Evolutionary conservation across 2,329 filamentous ascomycete species (phyloP).

Genomic region (Sporothrix protearum): DNA sequence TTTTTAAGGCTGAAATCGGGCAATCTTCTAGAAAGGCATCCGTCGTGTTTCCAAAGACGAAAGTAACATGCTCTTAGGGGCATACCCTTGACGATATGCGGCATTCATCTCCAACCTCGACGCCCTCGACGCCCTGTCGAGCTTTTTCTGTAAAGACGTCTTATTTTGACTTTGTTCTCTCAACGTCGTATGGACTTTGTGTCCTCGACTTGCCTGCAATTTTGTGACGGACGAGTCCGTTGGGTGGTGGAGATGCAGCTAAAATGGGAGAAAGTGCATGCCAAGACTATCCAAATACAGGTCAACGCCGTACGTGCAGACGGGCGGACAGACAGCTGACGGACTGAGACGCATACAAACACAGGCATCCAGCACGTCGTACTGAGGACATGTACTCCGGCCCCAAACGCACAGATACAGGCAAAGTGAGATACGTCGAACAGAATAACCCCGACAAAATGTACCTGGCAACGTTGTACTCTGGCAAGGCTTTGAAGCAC

Average conservation of each 20-base stretch:
- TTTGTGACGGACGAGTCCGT: background rate
- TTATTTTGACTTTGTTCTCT: background rate
- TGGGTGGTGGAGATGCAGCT: background rate
- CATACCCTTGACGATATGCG: background rate
- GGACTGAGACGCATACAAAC: too few species aligned
- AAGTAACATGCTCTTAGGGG: background rate
- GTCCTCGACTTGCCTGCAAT: background rate
- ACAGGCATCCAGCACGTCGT: background rate
- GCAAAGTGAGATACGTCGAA: too few species aligned
- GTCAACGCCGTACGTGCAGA: background rate
- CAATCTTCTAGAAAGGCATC: conserved; percentile 1
- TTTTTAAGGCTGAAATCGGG: conserved; percentile 18
- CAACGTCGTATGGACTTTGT: background rate
- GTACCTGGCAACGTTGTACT: conserved; percentile 11
- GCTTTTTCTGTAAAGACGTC: background rate
- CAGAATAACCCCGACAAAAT: background rate
- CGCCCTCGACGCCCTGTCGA: background rate
- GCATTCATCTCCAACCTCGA: background rate
- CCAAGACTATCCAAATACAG: background rate
- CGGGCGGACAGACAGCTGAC: background rate
- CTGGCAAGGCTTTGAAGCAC: conserved; percentile 4
- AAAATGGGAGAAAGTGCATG: background rate
- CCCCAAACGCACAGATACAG: background rate
- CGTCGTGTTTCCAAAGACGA: background rate
- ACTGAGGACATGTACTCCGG: background rate